Conservation (phyloP, 192 early-diverging fungal species). For the Helicostylum pulchrum region DNA sequence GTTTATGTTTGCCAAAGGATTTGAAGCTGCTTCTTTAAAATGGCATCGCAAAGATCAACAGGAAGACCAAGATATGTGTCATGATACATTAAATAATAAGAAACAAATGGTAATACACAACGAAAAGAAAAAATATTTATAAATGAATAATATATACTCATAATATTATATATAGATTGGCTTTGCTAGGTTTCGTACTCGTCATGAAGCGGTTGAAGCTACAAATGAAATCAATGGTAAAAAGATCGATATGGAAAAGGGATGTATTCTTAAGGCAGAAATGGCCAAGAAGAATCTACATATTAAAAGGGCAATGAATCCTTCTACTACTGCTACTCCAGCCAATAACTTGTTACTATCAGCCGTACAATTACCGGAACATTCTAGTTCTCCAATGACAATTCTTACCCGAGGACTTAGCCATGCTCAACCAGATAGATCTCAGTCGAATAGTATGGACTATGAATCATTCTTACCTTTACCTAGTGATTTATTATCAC, state of each 20-base stretch:
- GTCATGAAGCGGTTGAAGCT: slow-evolving; percentile 86
- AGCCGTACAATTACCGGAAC: slow-evolving; percentile 1
- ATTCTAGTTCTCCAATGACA: slow-evolving; percentile 1
- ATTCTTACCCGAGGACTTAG: slow-evolving; percentile 1
- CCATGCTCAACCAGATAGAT: background rate
- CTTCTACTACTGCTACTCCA: background rate
- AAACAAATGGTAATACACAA: slow-evolving; percentile 25
- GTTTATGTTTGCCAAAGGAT: slow-evolving; percentile 97
- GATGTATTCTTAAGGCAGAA: slow-evolving; percentile 88
- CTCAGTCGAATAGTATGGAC: background rate
- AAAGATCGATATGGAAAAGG: slow-evolving; percentile 83
- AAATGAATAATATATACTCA: too few species aligned
- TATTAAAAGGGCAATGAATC: slow-evolving; percentile 58
- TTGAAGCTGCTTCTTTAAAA: slow-evolving; percentile 97
- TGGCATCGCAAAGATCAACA: slow-evolving; percentile 67
- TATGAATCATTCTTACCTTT: slow-evolving; percentile 47
- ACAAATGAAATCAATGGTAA: slow-evolving; percentile 84
- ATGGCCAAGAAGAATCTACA: slow-evolving; percentile 99
- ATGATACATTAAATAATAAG: background rate
- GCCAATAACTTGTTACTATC: background rate
- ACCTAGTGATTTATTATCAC: slow-evolving; percentile 55
- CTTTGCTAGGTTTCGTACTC: slow-evolving; percentile 94
- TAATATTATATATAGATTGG: slow-evolving; percentile 71
- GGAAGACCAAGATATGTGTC: slow-evolving; percentile 52
- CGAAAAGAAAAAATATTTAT: background rate